These are phyloP conservation scores for Penicillium sp. DNA, from an alignment of 2,329 filamentous ascomycete species.

Conservation along the genomic window DNA sequence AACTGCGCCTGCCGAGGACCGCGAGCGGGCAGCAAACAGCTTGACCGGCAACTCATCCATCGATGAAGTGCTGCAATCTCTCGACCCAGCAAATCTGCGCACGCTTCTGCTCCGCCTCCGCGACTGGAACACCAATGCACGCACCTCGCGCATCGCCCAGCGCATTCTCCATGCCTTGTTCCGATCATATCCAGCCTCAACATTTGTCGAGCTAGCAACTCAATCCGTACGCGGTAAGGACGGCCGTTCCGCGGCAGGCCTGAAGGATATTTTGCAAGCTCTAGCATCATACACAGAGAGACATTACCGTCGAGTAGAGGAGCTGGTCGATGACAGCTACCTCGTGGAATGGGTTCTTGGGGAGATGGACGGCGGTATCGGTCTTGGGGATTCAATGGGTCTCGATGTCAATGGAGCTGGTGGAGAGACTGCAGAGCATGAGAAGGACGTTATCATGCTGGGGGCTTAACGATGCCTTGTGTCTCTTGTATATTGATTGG, in stretches of 20 bases:
- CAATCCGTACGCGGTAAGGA: conserved; percentile 29
- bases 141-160: conserved; percentile 79
- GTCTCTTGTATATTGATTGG: conserved; percentile 23
- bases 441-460: conserved; percentile 40
- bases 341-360: conserved; percentile 86
- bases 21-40: conserved; percentile 25
- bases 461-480: conserved; percentile 16
- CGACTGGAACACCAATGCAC: conserved; percentile 96
- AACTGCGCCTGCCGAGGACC: conserved; percentile 22
- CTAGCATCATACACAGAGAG: conserved; percentile 85
- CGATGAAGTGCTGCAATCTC: conserved; percentile 71
- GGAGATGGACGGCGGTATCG: conserved; percentile 74
- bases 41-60: conserved; percentile 53
- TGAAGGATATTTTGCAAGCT: conserved; percentile 82
- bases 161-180: conserved; percentile 74
- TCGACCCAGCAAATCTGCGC: conserved; percentile 82
- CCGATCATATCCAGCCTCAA: conserved; percentile 70
- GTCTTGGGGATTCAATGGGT: conserved; percentile 32
- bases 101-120: conserved; percentile 71
- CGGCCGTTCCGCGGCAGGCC: conserved; percentile 48
- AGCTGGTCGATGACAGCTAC: conserved; percentile 89
- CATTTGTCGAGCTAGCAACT: conserved; percentile 63
- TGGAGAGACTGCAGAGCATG: conserved; percentile 25
- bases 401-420: conserved; percentile 17
- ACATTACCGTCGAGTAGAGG: conserved; percentile 84